Conservation (phyloP, 23 red algal genomes). For the Cyanidiococcus yangmingshanensis region DNA sequence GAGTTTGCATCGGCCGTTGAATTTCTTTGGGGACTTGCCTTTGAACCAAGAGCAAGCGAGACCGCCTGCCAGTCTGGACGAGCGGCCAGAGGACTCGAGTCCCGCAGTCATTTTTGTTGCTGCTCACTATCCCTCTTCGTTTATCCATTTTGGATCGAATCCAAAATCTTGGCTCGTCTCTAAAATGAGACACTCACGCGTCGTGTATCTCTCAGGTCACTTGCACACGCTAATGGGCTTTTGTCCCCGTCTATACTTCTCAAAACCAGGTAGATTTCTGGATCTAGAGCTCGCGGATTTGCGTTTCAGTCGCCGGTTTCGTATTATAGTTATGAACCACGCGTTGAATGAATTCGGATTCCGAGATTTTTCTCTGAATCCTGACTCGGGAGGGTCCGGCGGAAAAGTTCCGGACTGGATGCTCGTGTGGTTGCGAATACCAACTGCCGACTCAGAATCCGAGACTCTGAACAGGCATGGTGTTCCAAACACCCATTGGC, state of each 20-base stretch:
- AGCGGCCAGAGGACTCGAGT: background rate
- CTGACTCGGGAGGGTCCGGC: background rate
- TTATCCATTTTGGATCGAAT: background rate
- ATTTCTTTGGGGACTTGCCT: background rate
- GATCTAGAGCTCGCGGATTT: slow-evolving; percentile 9
- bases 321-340: background rate
- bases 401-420: background rate
- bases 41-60: background rate
- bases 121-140: background rate
- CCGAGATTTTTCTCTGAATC: background rate
- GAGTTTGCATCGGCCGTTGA: background rate
- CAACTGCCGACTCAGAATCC: background rate
- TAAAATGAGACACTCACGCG: background rate
- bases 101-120: background rate
- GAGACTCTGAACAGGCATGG: background rate
- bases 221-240: slow-evolving; percentile 13
- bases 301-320: background rate
- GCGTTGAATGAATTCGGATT: background rate
- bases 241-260: background rate
- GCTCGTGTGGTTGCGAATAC: background rate
- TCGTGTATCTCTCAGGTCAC: slow-evolving; percentile 7
- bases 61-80: background rate
- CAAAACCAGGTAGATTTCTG: background rate
- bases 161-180: background rate
- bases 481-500: background rate